Evolutionary conservation across 2,329 filamentous ascomycete genomes (phyloP), one percentile per base, ranked within the genome.

Genomic region (Graphilbum fragrans): DNA sequence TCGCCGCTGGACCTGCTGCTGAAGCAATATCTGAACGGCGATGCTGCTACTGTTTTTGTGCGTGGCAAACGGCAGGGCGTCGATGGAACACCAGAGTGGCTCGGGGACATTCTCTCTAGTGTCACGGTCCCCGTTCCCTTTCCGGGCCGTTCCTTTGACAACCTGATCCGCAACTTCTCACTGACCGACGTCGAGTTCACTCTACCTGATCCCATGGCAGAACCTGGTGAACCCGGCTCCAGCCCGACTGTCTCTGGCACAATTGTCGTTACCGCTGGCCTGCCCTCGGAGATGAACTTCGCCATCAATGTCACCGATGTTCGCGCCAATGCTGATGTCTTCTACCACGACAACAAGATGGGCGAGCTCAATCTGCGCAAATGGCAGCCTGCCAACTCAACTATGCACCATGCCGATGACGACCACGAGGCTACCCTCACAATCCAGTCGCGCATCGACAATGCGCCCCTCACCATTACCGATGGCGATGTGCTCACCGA

Each of bases 211-310:
- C 82, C 85, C 1, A 74, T 81, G 52, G 85, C 86, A 3, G 78
- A 87, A 17, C 84, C 85, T 0, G 75, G 72, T 43, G 76, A 80
- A 11, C 83, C 86, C 0, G 76, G 80, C 39, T 70, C 82, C 4
- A 75, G 82, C 41, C 87, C 88, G 10, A 79, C 74, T 41, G 79
- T 98, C 16, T 94, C 86, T 23, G 88, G 88, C 3, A 80, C 81
- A 18, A 82, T 95, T 36, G 69, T 84, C 45, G 88, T 88, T 11
- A 67, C 88, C 17, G 81, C 93, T 21, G 77, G 69, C 11, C 59
- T 96, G 27, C 92, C 92, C 0, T 72, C 84, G 35, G 83, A 94
- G 56, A 81, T 96, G 70, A 87, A 94, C 53, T 82, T 96, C 49
- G 75, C 80, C 39, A 64, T 98, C 39, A 77, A 83, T 46, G 85